These are phyloP conservation scores for Claviceps sp. DNA, from an alignment of 2,329 filamentous ascomycete species.

Conservation along the genomic window DNA sequence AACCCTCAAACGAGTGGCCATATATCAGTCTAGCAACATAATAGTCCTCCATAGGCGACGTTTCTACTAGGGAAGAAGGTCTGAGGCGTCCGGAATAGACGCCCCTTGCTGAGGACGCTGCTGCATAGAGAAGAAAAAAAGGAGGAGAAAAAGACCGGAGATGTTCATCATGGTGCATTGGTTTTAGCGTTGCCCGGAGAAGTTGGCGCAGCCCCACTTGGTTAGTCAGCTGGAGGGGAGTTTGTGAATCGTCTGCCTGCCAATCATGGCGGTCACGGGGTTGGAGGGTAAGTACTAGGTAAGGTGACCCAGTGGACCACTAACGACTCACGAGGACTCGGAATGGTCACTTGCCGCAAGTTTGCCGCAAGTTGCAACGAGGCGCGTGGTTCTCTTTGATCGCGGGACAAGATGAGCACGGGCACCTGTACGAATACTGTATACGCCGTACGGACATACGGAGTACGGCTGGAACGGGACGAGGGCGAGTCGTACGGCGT, in stretches of 20 bases:
- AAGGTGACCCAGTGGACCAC: too few species aligned
- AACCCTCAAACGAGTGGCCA: conserved; percentile 31
- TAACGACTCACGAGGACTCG: too few species aligned
- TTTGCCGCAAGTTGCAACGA: too few species aligned
- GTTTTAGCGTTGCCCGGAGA: background rate
- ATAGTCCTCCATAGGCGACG: conserved; percentile 8
- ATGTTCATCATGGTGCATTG: background rate
- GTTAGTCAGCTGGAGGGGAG: background rate
- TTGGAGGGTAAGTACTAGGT: too few species aligned
- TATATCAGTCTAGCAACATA: conserved; percentile 23
- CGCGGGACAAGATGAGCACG: too few species aligned
- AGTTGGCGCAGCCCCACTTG: background rate
- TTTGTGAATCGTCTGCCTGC: background rate
- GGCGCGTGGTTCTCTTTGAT: too few species aligned
- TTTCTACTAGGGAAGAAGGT: conserved; percentile 13
- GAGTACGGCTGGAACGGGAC: background rate
- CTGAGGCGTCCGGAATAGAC: background rate
- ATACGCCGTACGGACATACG: background rate
- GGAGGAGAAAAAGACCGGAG: conserved; percentile 3
- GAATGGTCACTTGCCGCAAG: too few species aligned
- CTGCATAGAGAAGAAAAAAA: conserved; percentile 8
- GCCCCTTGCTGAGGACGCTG: conserved; percentile 14
- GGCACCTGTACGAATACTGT: too few species aligned
- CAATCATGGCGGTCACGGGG: background rate
- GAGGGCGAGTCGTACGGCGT: background rate